These are phyloP conservation scores for Colletotrichum godetiae DNA, from an alignment of 2,329 filamentous ascomycete species.

Conservation along the genomic window DNA sequence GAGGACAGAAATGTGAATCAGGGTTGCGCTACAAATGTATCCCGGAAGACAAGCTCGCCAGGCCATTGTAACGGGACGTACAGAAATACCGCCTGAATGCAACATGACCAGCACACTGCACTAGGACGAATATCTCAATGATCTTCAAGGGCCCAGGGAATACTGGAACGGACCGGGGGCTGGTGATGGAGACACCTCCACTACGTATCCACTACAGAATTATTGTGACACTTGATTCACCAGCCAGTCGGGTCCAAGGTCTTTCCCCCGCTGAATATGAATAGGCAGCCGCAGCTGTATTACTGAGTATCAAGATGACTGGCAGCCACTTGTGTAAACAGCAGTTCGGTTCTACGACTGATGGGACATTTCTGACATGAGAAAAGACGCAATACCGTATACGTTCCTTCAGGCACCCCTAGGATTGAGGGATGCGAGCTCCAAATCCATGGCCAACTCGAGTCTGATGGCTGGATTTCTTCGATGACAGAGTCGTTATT, in stretches of 20 bases:
- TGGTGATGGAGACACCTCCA: conserved; percentile 7
- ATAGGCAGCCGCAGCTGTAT: neutral
- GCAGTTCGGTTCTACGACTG: too few relatives aligned
- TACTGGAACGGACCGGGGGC: conserved; percentile 7
- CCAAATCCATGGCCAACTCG: too few relatives aligned
- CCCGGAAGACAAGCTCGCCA: neutral
- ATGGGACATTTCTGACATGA: too few relatives aligned
- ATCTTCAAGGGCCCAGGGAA: neutral
- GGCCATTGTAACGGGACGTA: neutral
- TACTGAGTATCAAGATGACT: too few relatives aligned
- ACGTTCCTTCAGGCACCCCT: too few relatives aligned
- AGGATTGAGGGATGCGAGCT: too few relatives aligned
- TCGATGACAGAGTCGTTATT: neutral
- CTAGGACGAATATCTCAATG: conserved; percentile 7
- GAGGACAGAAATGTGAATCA: neutral
- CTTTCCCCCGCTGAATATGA: neutral
- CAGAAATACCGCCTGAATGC: neutral
- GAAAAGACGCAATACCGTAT: too few relatives aligned
- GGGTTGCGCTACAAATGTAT: neutral
- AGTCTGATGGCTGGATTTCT: neutral
- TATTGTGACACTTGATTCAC: neutral
- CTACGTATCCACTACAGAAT: neutral
- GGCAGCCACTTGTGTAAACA: too few relatives aligned
- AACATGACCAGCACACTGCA: neutral
- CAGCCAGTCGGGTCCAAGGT: neutral